Evolutionary conservation across 2,329 filamentous ascomycete genomes (phyloP).

Genomic region (Arthrobotrys sphaeroides): DNA sequence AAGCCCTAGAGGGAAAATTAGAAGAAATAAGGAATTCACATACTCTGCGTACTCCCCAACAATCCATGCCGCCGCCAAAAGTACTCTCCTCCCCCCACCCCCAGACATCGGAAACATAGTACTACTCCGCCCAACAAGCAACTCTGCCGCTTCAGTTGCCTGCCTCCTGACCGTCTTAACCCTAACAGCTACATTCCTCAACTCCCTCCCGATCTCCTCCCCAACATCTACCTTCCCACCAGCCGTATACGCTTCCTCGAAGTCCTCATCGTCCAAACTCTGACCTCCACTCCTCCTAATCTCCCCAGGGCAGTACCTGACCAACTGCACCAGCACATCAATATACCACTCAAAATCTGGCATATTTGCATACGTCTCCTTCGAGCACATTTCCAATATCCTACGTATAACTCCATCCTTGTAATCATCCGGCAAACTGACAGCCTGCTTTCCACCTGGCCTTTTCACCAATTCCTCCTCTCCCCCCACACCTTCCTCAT

Average conservation of each 20-base stretch:
- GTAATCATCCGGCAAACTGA: constrained; percentile 85
- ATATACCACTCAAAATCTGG: constrained; percentile 98
- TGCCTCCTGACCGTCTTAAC: constrained; percentile 83
- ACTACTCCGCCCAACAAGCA: constrained; percentile 70
- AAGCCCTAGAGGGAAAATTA: not conserved
- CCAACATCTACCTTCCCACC: constrained; percentile 65
- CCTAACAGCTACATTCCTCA: constrained; percentile 90
- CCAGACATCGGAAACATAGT: constrained; percentile 65
- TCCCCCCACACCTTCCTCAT: constrained; percentile 62
- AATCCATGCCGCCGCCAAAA: constrained; percentile 83
- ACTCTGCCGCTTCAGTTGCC: constrained; percentile 83
- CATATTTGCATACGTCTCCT: constrained; percentile 85
- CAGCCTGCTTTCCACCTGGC: constrained; percentile 63
- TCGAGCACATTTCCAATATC: constrained; percentile 88
- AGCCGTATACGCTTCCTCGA: constrained; percentile 45
- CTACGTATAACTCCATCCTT: constrained; percentile 80
- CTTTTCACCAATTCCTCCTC: constrained; percentile 55
- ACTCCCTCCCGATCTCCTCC: constrained; percentile 79
- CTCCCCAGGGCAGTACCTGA: constrained; percentile 71
- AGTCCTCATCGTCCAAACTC: constrained; percentile 33
- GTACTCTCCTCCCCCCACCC: constrained; percentile 69
- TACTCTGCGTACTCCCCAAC: constrained; percentile 81
- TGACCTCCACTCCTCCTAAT: constrained; percentile 30
- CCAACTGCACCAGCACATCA: constrained; percentile 83
- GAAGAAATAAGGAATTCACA: too few species aligned